Base-by-base conservation (phyloP, 2,329 filamentous ascomycete species). In the Alternaria postmessia region DNA sequence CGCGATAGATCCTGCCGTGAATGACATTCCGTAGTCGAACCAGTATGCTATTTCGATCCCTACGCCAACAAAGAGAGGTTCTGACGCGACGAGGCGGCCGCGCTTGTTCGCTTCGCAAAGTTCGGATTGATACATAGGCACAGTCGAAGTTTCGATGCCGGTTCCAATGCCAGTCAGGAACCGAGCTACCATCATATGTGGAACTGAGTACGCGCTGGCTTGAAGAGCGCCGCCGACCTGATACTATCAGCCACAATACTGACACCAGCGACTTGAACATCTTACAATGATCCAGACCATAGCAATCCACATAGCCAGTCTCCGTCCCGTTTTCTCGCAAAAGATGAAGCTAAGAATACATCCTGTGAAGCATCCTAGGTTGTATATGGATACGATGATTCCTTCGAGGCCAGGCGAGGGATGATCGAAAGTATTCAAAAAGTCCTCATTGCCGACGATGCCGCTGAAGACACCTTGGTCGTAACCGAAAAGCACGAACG, bases 41-140 rank as follows among this genome's bases (percentile, higher is more conserved):
- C 81, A 83, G 71, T 84, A 84, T 5, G 82, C 82, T 7, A 51
- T 8, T 11, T 79, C 74, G 20, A 81, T 83, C 32, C 83, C 83
- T 32, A 84, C 80, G 7, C 82, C 81, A 32, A 84, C 81, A 39
- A 79, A 79, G 66, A 83, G 82, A 63, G 80, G 83, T 66, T 82
- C 85, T 22, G 87, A 86, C 70, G 85, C 86, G 58, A 88, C 87
- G 43, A 88, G 75, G 26, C 86, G 82, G 61, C 87, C 87, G 63
- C 86, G 82, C 71, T 87, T 87, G 68, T 82, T 82, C 0, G 85
- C 83, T 48, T 80, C 79, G 5, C 82, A 83, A 57, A 83, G 82
- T 64, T 85, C 83, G 5, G 81, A 81, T 74, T 85, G 83, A 67
- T 84, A 86, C 44, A 83, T 83, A 1, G 83, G 84, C 8, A 85